Evolutionary conservation across 345 rosid species (phyloP), one percentile per base, ranked within the genome.

Genomic region (Eucalyptus pumila): DNA sequence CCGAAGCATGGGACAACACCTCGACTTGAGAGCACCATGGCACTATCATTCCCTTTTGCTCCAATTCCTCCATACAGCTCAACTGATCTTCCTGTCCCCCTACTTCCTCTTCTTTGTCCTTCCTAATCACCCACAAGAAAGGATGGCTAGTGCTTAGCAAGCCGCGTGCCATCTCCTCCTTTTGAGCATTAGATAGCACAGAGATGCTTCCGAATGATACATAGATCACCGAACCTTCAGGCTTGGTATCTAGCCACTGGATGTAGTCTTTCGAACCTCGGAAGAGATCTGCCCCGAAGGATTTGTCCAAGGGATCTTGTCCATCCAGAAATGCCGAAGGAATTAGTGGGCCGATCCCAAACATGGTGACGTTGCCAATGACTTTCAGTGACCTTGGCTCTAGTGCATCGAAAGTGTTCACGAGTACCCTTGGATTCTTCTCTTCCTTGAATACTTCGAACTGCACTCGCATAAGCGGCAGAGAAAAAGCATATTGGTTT

Each of bases 1-100:
- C 34, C 6, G 97, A 90, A 6, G 89, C 90, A 34, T 95, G 95
- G 6, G 94, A 94, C 83, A 96, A 87, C n/a, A 96, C 96, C 88
- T 92, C 93, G 86, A 94, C 90, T 91, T 96, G 98, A 15, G 92
- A 90, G 51, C 99, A 96, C 99, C 99, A 96, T 2, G 94, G 89
- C 49, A 96, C 93, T 52, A 96, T 91, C 94, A 90, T 89, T 42
- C 97, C 98, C 87, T 87, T 90, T 27, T 90, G 85, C 54, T 94
- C 92, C 14, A 96, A 51, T 88, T 94, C 96, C 86, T 93, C 92
- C 65, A 47, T 92, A 30, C 88, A 92, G 60, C 91, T 91, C 34
- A 85, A 37, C 89, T 88, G 86, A 15, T 92, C 91, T 54, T 90
- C 92, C 16, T 89, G 87, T 7, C 81, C 81, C 26, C 24, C 88